Conservation (phyloP, 163 green algal genomes). For the Chloroidium sp. region DNA sequence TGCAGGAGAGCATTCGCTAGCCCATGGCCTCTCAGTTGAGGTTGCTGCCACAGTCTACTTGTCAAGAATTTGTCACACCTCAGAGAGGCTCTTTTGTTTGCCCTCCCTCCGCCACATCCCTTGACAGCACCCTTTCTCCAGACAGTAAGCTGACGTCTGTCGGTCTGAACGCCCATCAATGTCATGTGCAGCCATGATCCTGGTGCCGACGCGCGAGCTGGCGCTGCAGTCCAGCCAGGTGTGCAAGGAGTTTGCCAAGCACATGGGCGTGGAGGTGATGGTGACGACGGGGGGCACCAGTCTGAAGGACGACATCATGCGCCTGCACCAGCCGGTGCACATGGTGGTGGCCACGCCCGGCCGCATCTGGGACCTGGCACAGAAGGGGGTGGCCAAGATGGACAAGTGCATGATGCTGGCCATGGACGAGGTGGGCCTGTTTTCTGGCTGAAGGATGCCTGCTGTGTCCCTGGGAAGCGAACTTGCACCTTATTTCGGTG, state of each 20-base stretch:
- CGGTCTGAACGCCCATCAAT: background rate
- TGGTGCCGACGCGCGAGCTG: constrained; percentile 95
- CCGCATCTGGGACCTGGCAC: constrained; percentile 90
- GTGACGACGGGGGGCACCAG: constrained; percentile 93
- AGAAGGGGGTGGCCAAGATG: constrained; percentile 90
- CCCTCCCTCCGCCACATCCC: no score
- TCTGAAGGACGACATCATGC: constrained; percentile 98
- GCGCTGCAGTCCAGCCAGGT: constrained; percentile 95
- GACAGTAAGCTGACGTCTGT: no score
- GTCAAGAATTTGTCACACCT: no score
- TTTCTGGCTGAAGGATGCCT: background rate
- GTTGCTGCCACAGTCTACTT: no score
- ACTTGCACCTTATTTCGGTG: no score
- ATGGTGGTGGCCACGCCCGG: constrained; percentile 95
- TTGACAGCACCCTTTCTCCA: no score
- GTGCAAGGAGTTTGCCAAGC: constrained; percentile 89
- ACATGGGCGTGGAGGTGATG: constrained; percentile 79
- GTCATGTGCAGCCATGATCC: constrained; percentile 70
- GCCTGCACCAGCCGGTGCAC: constrained; percentile 87
- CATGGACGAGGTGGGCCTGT: constrained; percentile 87
- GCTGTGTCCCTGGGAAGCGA: background rate
- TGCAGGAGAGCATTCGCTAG: background rate
- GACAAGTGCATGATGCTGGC: constrained; percentile 77
- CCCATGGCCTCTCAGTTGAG: no score
- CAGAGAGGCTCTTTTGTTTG: no score